Evolutionary conservation across 2,329 filamentous ascomycete genomes (phyloP).

Genomic region (Thyridium curvatum): DNA sequence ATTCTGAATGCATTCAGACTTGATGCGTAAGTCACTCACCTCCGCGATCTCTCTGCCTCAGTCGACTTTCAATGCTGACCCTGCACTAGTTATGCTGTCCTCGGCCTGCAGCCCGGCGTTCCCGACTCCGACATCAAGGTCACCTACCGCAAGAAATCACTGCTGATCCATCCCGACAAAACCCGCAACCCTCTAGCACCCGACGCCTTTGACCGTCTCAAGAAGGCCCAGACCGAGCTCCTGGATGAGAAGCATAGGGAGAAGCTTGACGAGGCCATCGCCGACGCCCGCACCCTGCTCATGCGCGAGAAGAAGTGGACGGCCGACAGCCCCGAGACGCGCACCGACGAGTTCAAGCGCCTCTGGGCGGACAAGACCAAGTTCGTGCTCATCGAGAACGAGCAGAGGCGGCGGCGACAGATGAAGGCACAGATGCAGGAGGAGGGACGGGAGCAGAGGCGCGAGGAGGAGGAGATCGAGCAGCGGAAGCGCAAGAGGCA

Average conservation of each 20-base stretch:
- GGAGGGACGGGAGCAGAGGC: conserved; percentile 82
- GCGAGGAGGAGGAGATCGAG: conserved; percentile 79
- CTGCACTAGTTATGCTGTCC: conserved; percentile 69
- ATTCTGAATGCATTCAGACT: conserved; percentile 85
- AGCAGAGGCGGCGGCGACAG: conserved; percentile 76
- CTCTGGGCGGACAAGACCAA: conserved; percentile 89
- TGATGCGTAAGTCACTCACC: conserved; percentile 39
- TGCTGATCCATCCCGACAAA: conserved; percentile 98
- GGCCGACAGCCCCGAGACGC: conserved; percentile 78
- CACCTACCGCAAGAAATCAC: conserved; percentile 93
- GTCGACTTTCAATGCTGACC: conserved; percentile 1
- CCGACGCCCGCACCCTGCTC: conserved; percentile 89
- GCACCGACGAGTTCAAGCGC: conserved; percentile 73
- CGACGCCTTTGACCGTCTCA: conserved; percentile 92
- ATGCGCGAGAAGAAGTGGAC: conserved; percentile 94
- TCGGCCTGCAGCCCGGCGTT: conserved; percentile 92
- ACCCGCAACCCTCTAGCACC: conserved; percentile 85
- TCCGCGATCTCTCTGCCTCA: background rate
- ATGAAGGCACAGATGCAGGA: conserved; percentile 94
- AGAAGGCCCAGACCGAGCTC: conserved; percentile 86
- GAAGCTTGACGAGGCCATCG: conserved; percentile 87
- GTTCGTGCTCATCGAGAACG: conserved; percentile 86
- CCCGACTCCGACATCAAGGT: conserved; percentile 94
- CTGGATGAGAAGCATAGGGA: conserved; percentile 91
- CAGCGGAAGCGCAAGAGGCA: conserved; percentile 80